These are phyloP conservation scores for Tylopilus vinaceipallidus DNA, from an alignment of 768 basidiomycete species.

Conservation along the genomic window DNA sequence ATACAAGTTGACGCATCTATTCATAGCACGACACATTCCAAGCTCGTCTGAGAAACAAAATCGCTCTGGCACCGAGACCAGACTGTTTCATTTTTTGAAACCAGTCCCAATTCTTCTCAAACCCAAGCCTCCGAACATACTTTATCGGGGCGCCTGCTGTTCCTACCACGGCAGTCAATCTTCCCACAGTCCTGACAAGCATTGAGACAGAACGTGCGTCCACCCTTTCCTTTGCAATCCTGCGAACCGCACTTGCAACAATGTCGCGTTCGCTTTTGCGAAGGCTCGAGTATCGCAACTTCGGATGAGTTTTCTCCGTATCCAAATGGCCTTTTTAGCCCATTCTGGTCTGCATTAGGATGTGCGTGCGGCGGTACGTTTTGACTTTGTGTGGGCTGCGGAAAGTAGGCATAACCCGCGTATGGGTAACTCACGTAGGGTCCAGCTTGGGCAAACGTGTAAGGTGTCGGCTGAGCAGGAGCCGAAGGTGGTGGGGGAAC, in stretches of 20 bases:
- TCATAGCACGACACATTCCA: constrained; percentile 5
- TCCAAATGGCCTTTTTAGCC: constrained; percentile 28
- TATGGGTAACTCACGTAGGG: constrained; percentile 39
- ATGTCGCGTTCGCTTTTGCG: constrained; percentile 66
- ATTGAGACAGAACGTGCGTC: constrained; percentile 68
- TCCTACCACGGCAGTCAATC: constrained; percentile 73
- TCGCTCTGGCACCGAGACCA: not conserved
- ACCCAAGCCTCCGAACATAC: constrained; percentile 61
- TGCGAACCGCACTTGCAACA: constrained; percentile 82
- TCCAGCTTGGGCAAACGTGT: constrained; percentile 30
- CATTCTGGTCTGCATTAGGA: constrained; percentile 24
- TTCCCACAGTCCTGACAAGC: constrained; percentile 84
- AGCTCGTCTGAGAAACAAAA: not conserved
- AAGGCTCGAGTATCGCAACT: constrained; percentile 35
- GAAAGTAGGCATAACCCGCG: constrained; percentile 32
- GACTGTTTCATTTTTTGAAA: not conserved
- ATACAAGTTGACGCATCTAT: constrained; percentile 9
- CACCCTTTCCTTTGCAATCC: constrained; percentile 83
- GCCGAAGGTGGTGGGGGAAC: constrained; percentile 18
- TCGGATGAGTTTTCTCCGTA: constrained; percentile 26
- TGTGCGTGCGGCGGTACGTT: constrained; percentile 25
- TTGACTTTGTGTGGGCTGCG: constrained; percentile 24
- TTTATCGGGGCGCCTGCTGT: constrained; percentile 75
- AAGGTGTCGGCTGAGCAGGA: constrained; percentile 29
- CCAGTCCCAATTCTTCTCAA: constrained; percentile 4